Base-by-base conservation (phyloP, 2,329 filamentous ascomycete genomes). In the Pestalotiopsis sp. region DNA sequence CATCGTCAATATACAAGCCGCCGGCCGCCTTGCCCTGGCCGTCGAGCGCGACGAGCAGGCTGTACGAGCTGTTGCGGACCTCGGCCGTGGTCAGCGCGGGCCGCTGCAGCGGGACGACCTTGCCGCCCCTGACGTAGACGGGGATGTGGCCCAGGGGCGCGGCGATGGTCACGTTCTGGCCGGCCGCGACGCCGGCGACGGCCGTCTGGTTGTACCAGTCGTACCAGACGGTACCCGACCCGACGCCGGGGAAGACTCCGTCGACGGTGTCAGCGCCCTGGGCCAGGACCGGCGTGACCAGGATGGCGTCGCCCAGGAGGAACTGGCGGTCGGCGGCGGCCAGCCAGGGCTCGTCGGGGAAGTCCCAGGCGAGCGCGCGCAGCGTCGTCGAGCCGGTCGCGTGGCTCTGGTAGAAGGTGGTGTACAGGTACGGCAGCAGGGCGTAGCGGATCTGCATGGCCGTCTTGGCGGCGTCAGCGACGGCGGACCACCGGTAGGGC, bases 401-500 rank as follows among this genome's bases (percentile, higher is more conserved):
- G 78, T 92, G 89, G 0, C 92, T 90, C 12, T 85, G 78, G 73
- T 92, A 86, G 82, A 93, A 90, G 1, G 92, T 84, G 0, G 92
- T 94, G 80, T 95, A 95, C 71, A 94, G 86, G 79, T 94, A 94
- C 0, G 92, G 91, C 1, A 95, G 83, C 0, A 95, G 82, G 17
- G 86, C 80, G 76, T 93, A 94, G 27, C 92, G 88, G 71, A 93
- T 91, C 4, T 83, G 79, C 88, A 94, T 94, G 1, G 91, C 92
- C 0, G 79, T 82, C 70, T 86, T 87, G n/a, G 87, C 85, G 0
- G 92, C 91, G 4, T 89, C 85, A 2, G 86, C 86, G 1, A 94
- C 92, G 1, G 85, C 86, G 3, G 82, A 82, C 92, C 92, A 94
- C 17, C 86, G 76, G 75, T 92, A 95, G 0, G 92, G 91, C 78